Conservation (phyloP, 1,284 basidiomycete species). For the Ganoderma meredithae region DNA sequence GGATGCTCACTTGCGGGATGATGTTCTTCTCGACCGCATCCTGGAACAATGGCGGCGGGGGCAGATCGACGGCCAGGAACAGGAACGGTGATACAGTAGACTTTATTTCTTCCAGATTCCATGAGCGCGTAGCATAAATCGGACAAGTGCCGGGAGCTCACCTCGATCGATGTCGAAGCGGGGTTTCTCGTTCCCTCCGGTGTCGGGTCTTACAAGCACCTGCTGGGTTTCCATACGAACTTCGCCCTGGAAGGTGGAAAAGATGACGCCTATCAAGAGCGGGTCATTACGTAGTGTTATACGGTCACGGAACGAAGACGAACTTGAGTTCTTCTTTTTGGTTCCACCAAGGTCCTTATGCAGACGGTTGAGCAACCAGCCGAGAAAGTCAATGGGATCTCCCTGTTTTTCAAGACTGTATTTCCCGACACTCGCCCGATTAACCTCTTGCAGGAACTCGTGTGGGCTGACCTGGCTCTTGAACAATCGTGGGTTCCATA, state of each 20-base stretch:
- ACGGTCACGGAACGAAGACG: conserved; percentile 38
- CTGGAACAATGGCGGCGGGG: conserved; percentile 96
- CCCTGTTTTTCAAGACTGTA: conserved; percentile 94
- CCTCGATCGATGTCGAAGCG: conserved; percentile 93
- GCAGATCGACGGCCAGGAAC: conserved; percentile 94
- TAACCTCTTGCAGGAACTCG: conserved; percentile 97
- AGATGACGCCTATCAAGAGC: conserved; percentile 77
- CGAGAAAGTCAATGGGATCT: conserved; percentile 95
- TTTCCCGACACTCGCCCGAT: conserved; percentile 85
- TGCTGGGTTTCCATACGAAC: conserved; percentile 94
- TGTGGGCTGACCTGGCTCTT: conserved; percentile 99
- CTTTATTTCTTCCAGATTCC: conserved; percentile 76
- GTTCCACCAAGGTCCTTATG: conserved; percentile 93
- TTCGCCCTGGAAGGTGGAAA: conserved; percentile 94
- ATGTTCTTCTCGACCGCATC: conserved; percentile 97
- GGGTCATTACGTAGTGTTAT: not conserved
- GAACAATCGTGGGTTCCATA: conserved; percentile 97
- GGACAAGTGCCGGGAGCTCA: conserved; percentile 43
- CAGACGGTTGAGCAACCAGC: conserved; percentile 94
- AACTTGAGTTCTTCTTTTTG: conserved; percentile 88
- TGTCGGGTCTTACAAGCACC: conserved; percentile 85
- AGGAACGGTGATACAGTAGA: conserved; percentile 90
- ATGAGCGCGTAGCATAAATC: conserved; percentile 20
- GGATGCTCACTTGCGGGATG: conserved; percentile 95
- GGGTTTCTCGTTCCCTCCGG: conserved; percentile 76